Conservation (phyloP, 169 alveolate species). For the Theileria annulata region DNA sequence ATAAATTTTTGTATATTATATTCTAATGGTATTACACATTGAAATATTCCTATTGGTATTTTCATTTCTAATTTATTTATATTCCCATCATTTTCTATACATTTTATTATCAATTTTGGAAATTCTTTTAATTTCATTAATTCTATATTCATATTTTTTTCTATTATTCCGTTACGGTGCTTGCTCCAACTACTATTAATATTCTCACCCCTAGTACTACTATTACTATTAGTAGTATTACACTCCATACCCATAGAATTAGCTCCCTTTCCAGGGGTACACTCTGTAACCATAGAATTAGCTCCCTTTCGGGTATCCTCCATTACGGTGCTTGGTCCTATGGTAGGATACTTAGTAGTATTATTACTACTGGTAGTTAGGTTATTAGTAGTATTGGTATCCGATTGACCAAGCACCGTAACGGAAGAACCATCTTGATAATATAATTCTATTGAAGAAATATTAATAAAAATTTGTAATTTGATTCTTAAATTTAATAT, state of each 20-base stretch:
- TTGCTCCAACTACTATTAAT: too few species aligned
- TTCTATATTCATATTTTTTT: constrained; percentile 1
- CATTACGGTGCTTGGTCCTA: too few species aligned
- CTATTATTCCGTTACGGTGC: not conserved
- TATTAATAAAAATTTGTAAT: not conserved
- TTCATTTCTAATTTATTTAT: constrained; percentile 14
- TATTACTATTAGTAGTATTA: too few species aligned
- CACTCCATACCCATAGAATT: too few species aligned
- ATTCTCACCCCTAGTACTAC: too few species aligned
- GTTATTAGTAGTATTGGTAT: too few species aligned
- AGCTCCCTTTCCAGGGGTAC: too few species aligned
- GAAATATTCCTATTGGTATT: constrained; percentile 47
- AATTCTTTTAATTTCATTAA: not conserved
- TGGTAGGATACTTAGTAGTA: too few species aligned
- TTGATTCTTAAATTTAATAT: not conserved
- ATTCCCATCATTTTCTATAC: constrained; percentile 54
- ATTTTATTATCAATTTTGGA: constrained; percentile 23
- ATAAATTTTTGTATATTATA: not conserved
- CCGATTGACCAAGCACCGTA: not conserved
- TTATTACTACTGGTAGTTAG: too few species aligned
- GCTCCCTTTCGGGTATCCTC: too few species aligned
- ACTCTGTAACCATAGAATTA: too few species aligned
- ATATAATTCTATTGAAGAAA: not conserved
- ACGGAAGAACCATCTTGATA: not conserved
- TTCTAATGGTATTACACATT: constrained; percentile 24